A percentile compares a stretch with the other conserved stretches of the same genome.
Conservation (phyloP, 1,139 yeast genomes). For the Kodamaea suecica region DNA sequence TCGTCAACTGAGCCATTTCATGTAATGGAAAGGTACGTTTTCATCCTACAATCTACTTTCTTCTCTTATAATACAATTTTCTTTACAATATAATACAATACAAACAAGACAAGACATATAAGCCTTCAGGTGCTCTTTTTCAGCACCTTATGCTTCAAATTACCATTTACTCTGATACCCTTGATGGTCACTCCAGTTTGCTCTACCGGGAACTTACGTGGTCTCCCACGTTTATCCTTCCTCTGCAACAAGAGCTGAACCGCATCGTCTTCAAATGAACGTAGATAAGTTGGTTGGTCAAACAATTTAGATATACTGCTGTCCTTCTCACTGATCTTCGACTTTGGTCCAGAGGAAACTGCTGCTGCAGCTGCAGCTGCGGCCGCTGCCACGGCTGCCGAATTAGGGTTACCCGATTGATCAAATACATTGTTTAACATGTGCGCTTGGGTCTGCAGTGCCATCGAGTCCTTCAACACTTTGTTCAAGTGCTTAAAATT, state of each 20-base stretch:
- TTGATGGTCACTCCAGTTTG: slow-evolving; percentile 48
- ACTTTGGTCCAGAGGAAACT: background rate
- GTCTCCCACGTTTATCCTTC: slow-evolving; percentile 50
- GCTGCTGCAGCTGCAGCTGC: background rate
- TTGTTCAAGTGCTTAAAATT: slow-evolving; percentile 41
- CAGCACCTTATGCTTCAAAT: slow-evolving; percentile 21
- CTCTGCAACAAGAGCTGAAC: slow-evolving; percentile 38
- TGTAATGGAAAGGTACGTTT: too few relatives aligned
- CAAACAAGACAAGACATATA: too few relatives aligned
- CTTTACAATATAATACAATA: slow-evolving; percentile 1
- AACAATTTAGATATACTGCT: slow-evolving; percentile 21
- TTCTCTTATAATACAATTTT: too few relatives aligned
- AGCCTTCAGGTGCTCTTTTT: slow-evolving; percentile 9
- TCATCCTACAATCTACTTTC: too few relatives aligned
- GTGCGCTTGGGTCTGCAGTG: background rate
- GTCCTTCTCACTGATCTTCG: slow-evolving; percentile 3
- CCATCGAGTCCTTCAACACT: slow-evolving; percentile 25
- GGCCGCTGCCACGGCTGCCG: background rate
- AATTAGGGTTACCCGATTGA: background rate
- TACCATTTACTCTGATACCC: slow-evolving; percentile 45
- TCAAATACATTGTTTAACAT: slow-evolving; percentile 7
- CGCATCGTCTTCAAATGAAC: slow-evolving; percentile 35
- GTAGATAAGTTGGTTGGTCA: slow-evolving; percentile 29
- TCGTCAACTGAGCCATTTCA: too few relatives aligned
- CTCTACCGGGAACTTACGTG: slow-evolving; percentile 50